Conservation (phyloP, 1,284 basidiomycete genomes). For the Malassezia nana region DNA sequence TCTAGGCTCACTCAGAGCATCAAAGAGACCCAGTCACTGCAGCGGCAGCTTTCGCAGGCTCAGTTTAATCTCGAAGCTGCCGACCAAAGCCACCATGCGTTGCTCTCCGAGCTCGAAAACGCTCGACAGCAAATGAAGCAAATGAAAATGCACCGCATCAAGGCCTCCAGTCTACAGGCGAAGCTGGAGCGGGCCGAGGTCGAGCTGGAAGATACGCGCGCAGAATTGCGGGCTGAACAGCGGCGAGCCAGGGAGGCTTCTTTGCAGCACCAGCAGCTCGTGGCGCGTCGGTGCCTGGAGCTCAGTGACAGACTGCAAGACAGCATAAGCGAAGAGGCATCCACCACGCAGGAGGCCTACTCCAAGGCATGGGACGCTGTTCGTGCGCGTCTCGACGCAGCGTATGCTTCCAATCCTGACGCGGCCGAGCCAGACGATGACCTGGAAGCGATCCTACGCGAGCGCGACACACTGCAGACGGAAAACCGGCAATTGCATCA, state of each 20-base stretch:
- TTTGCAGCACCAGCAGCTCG: slow-evolving; percentile 55
- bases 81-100: slow-evolving; percentile 65
- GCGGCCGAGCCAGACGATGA: neutral
- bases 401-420: neutral
- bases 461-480: slow-evolving; percentile 4
- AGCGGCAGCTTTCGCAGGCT: slow-evolving; percentile 66
- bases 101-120: slow-evolving; percentile 67
- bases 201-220: slow-evolving; percentile 73
- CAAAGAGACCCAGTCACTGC: slow-evolving; percentile 28
- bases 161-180: slow-evolving; percentile 56
- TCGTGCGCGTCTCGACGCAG: neutral
- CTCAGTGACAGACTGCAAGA: neutral
- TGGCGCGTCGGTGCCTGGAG: slow-evolving; percentile 8
- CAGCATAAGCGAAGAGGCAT: slow-evolving; percentile 8
- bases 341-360: neutral
- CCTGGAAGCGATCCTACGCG: neutral
- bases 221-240: slow-evolving; percentile 66
- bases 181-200: slow-evolving; percentile 47
- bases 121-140: slow-evolving; percentile 57
- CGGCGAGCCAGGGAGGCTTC: slow-evolving; percentile 65
- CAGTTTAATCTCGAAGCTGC: slow-evolving; percentile 70
- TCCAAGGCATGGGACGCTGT: slow-evolving; percentile 2
- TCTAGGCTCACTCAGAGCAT: slow-evolving; percentile 29
- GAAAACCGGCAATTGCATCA: slow-evolving; percentile 13
- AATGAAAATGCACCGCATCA: slow-evolving; percentile 13